Base-by-base conservation (phyloP, 2,329 filamentous ascomycete species). In the Ascochyta clinopodiicola region DNA sequence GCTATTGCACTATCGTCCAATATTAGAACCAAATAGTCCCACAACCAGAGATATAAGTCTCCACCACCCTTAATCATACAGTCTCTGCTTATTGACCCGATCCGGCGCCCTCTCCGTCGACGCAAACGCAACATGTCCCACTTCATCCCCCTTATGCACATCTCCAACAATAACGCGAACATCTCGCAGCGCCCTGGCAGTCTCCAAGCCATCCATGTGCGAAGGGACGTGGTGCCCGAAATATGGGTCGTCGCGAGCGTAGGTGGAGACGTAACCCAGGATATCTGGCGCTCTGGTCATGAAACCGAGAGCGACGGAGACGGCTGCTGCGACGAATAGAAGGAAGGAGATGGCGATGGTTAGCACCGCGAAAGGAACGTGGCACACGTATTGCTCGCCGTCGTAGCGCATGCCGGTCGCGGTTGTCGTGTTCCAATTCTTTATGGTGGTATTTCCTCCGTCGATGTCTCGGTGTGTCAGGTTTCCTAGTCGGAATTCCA, bases 201-300 rank as follows among this genome's bases (percentile, higher is more conserved):
- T 40, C 19, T 54, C 44, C 13, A 54, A 2, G 1, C 44, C 55
- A 21, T 50, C 45, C 15, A 50, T 8, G 8, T 50, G 44, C 0
- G 49, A 54, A 5, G 40, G 39, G 1, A 57, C 19, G 1, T 34
- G 35, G 3, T 19, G 12, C 3, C 7, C 13, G 1, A 53, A 29
- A 9, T 46, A 45, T 2, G 49, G 49, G 5, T 35, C 31, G 46
- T 21, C 22, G 6, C 38, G 38, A 17, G 10, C 22, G 15, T 19
- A 43, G 21, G 47, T 52, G 3, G 48, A 53, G 2, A 53, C 54
- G 12, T 57, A 53, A 4, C 54, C 54, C 29, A 53, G 25, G n/a
- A 45, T 43, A n/a, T 57, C 49, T 4, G 52, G 52, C 6, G 40
- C 46, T 13, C 17, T 40, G 2, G 40, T 56, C 3, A 40, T 9